Evolutionary conservation across 2,329 filamentous ascomycete genomes (phyloP).

Genomic region (Tolypocladium nubicola): DNA sequence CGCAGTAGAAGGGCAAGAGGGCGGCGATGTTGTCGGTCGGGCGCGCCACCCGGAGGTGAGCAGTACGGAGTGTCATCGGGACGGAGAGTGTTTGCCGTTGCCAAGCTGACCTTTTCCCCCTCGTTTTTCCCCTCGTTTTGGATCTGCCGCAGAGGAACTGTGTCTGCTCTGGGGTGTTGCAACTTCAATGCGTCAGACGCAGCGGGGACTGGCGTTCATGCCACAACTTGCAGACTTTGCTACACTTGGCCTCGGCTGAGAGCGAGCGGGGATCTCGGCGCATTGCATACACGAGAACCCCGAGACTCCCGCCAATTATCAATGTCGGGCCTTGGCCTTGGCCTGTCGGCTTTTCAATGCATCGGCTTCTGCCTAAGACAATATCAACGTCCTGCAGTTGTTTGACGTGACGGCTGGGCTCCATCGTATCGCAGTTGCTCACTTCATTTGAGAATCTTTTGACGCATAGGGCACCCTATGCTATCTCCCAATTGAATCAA

Average conservation of each 20-base stretch:
- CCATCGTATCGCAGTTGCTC: neutral
- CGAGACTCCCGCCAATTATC: too few relatives aligned
- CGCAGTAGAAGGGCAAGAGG: slow-evolving; percentile 29
- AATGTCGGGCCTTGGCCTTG: neutral
- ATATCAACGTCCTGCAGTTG: neutral
- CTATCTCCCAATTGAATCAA: too few relatives aligned
- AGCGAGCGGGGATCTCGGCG: neutral
- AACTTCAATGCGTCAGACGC: neutral
- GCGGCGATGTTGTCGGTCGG: slow-evolving; percentile 26
- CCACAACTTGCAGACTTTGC: neutral
- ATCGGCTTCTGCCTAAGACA: neutral
- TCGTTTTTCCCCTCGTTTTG: neutral
- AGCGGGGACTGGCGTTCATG: neutral
- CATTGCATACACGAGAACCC: neutral
- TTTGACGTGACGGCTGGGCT: neutral
- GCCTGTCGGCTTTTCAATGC: neutral
- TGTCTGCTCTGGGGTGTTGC: neutral
- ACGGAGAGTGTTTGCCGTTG: neutral
- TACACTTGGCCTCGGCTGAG: neutral
- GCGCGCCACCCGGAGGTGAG: slow-evolving; percentile 29
- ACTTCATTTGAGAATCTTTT: neutral
- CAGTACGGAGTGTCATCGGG: slow-evolving; percentile 7
- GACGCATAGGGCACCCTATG: too few relatives aligned
- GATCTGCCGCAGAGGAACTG: neutral
- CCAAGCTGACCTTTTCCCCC: too few relatives aligned